Evolutionary conservation across 2,329 filamentous ascomycete genomes (phyloP).

Genomic region (Fusarium sterilihyphosum): DNA sequence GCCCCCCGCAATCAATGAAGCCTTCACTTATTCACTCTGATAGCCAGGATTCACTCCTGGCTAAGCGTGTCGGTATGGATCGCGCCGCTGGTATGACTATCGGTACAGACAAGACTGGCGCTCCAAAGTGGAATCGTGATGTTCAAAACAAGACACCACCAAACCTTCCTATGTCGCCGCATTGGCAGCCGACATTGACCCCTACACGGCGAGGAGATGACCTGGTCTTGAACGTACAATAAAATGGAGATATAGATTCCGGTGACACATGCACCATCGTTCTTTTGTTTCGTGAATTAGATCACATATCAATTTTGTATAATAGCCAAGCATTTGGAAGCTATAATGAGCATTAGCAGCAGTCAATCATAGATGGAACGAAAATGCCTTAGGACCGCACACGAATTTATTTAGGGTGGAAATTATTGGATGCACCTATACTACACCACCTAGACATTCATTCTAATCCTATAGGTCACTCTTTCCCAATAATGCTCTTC

Average conservation of each 20-base stretch:
- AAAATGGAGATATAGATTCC: slow-evolving; percentile 4
- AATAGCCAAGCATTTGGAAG: slow-evolving; percentile 33
- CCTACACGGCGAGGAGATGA: slow-evolving; percentile 74
- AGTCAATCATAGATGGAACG: slow-evolving; percentile 34
- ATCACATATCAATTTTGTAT: slow-evolving; percentile 33
- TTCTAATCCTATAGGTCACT: slow-evolving; percentile 32
- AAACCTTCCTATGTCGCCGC: slow-evolving; percentile 31
- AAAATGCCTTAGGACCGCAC: slow-evolving; percentile 15
- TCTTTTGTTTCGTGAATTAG: slow-evolving; percentile 11
- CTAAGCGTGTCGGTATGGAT: slow-evolving; percentile 62
- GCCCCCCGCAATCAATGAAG: slow-evolving; percentile 16
- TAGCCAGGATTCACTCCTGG: slow-evolving; percentile 56
- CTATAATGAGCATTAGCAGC: slow-evolving; percentile 37
- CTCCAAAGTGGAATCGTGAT: slow-evolving; percentile 31
- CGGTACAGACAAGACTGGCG: slow-evolving; percentile 30
- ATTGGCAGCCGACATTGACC: slow-evolving; percentile 67
- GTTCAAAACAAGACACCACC: slow-evolving; percentile 17
- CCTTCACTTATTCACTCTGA: slow-evolving; percentile 33
- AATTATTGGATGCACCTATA: slow-evolving; percentile 40
- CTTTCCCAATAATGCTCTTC: not conserved
- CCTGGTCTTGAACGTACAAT: slow-evolving; percentile 67
- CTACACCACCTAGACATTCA: slow-evolving; percentile 25
- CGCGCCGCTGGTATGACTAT: slow-evolving; percentile 59
- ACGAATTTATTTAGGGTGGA: slow-evolving; percentile 13
- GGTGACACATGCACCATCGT: slow-evolving; percentile 5